phyloP scores from a whole-genome alignment of 805 yeast genomes.

The Wickerhamomyces tratensis region DNA sequence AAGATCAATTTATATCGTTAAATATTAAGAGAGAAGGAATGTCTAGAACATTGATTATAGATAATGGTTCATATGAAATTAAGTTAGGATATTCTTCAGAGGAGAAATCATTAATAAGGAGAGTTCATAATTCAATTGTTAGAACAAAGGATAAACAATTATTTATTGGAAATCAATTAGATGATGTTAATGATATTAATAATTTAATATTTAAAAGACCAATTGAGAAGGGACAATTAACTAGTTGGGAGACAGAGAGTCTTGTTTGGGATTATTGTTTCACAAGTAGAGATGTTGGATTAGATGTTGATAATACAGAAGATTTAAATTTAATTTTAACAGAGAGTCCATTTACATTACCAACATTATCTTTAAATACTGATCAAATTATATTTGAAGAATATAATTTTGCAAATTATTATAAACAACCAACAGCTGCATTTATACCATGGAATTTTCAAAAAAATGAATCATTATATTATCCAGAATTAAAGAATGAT shows the following conservation, averaged over 20 bases:
- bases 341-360: conserved; percentile 76
- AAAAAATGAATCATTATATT: conserved; percentile 18
- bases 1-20: no score
- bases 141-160: conserved; percentile 67
- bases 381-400: conserved; percentile 95
- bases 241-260: conserved; percentile 86
- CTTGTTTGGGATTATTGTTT: conserved; percentile 78
- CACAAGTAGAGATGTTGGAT: conserved; percentile 23
- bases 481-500: conserved; percentile 13
- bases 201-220: conserved; percentile 74
- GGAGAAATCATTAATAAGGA: conserved; percentile 31
- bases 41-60: conserved; percentile 48
- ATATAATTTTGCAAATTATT: conserved; percentile 66
- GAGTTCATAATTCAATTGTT: conserved; percentile 60
- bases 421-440: conserved; percentile 53
- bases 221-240: conserved; percentile 77
- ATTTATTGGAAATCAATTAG: conserved; percentile 63
- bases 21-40: background rate
- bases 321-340: conserved; percentile 59
- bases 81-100: conserved; percentile 41
- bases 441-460: conserved; percentile 52
- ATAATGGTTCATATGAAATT: conserved; percentile 82
- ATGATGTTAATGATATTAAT: conserved; percentile 59
- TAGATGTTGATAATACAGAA: conserved; percentile 31
- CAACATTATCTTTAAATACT: conserved; percentile 70